phyloP scores from a whole-genome alignment of 2,329 filamentous ascomycete species.

The Xylariaceae sp. region DNA sequence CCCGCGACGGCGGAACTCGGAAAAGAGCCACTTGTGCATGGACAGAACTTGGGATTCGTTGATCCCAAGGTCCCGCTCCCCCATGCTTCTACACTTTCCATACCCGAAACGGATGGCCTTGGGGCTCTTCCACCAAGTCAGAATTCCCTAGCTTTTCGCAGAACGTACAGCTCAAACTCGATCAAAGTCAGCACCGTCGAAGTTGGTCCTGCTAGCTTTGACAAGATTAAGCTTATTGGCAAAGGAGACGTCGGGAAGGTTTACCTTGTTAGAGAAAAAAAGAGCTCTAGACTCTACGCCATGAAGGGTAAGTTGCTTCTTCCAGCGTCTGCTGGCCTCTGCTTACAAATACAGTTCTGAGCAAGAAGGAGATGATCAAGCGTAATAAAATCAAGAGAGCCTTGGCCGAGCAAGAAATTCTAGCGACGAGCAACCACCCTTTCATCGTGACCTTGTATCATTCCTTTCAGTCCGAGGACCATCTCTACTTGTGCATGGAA shows the following conservation, averaged over 20 bases:
- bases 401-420: constrained; percentile 94
- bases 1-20: constrained; percentile 85
- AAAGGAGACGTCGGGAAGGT: constrained; percentile 99
- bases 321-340: not conserved
- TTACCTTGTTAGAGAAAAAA: constrained; percentile 96
- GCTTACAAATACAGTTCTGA: constrained; percentile 71
- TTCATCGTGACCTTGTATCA: constrained; percentile 99
- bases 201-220: constrained; percentile 91
- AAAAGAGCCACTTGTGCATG: constrained; percentile 73
- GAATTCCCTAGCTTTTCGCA: constrained; percentile 76
- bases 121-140: constrained; percentile 67
- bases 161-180: constrained; percentile 98
- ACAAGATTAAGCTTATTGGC: constrained; percentile 99
- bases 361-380: constrained; percentile 99
- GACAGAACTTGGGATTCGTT: constrained; percentile 55
- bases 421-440: constrained; percentile 97
- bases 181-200: constrained; percentile 98
- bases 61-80: constrained; percentile 47
- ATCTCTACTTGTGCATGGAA: constrained; percentile 99
- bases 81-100: constrained; percentile 42
- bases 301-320: constrained; percentile 79
- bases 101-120: constrained; percentile 54
- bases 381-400: constrained; percentile 99
- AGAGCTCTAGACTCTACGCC: constrained; percentile 90
- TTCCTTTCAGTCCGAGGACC: constrained; percentile 98